phyloP scores from a whole-genome alignment of 2,329 filamentous ascomycete species.

The Emmonsia crescens region DNA sequence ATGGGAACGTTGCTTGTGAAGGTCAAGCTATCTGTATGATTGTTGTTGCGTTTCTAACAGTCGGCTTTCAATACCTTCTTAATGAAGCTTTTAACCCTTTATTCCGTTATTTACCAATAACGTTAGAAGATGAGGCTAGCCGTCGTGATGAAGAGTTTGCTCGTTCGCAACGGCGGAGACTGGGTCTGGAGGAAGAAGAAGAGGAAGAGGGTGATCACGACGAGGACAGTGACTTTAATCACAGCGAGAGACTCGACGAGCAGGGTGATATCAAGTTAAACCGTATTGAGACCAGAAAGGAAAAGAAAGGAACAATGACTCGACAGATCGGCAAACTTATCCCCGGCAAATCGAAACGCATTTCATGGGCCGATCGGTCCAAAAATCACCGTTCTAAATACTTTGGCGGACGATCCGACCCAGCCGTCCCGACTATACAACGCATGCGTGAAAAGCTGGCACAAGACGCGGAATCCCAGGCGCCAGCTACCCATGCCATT shows the following conservation, averaged over 20 bases:
- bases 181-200: conserved; percentile 50
- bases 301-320: conserved; percentile 8
- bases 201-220: conserved; percentile 35
- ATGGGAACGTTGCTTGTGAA: conserved; percentile 48
- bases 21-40: conserved; percentile 81
- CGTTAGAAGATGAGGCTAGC: conserved; percentile 88
- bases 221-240: conserved; percentile 31
- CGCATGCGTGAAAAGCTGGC: conserved; percentile 27
- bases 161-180: conserved; percentile 59
- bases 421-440: conserved; percentile 23
- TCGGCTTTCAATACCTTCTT: conserved; percentile 66
- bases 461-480: conserved; percentile 60
- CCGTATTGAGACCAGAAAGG: conserved; percentile 10
- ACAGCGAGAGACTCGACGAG: conserved; percentile 30
- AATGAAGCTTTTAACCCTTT: conserved; percentile 78
- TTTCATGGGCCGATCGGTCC: conserved; percentile 36
- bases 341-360: conserved; percentile 14
- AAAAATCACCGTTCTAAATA: conserved; percentile 31
- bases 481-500: conserved; percentile 44
- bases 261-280: conserved; percentile 41
- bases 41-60: conserved; percentile 57
- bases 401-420: conserved; percentile 27
- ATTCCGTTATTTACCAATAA: conserved; percentile 82
- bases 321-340: conserved; percentile 17
- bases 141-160: conserved; percentile 84